phyloP scores from a whole-genome alignment of 1,139 yeast species.

The Williopsis jadinii region DNA sequence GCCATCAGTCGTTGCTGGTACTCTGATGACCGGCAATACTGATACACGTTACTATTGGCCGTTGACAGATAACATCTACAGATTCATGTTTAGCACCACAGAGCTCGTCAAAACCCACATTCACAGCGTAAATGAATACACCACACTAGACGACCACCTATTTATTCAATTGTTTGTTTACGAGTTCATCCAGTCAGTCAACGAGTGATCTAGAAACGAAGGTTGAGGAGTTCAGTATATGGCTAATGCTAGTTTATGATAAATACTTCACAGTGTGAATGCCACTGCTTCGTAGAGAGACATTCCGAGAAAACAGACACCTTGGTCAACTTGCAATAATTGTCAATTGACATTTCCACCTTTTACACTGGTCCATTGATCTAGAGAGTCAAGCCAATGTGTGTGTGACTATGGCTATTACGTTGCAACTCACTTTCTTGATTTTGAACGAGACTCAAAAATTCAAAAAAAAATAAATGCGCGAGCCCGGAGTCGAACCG shows the following conservation, averaged over 20 bases:
- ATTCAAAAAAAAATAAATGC: too few relatives aligned
- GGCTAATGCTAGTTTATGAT: too few relatives aligned
- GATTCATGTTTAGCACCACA: slow-evolving; percentile 27
- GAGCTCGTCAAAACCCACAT: slow-evolving; percentile 1
- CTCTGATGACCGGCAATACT: slow-evolving; percentile 53
- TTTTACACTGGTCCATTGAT: too few relatives aligned
- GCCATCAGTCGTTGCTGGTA: slow-evolving; percentile 39
- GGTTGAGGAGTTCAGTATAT: background rate
- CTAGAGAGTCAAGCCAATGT: too few relatives aligned
- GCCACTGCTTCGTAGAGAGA: too few relatives aligned
- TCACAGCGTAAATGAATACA: slow-evolving; percentile 49
- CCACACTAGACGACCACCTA: slow-evolving; percentile 41
- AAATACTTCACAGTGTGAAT: too few relatives aligned
- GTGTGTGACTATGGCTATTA: too few relatives aligned
- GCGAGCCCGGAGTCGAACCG: slow-evolving; percentile 51
- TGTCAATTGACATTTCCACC: too few relatives aligned
- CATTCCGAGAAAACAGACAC: too few relatives aligned
- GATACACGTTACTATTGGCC: slow-evolving; percentile 59
- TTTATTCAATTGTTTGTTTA: slow-evolving; percentile 46
- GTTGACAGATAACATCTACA: slow-evolving; percentile 47
- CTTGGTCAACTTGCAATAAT: too few relatives aligned
- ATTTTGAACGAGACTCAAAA: too few relatives aligned
- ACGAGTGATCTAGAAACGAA: slow-evolving; percentile 7
- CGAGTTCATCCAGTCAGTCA: slow-evolving; percentile 29
- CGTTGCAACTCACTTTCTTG: too few relatives aligned